Evolutionary conservation across 2,329 filamentous ascomycete genomes (phyloP).

Genomic region (Sarocladiaceae sp.): DNA sequence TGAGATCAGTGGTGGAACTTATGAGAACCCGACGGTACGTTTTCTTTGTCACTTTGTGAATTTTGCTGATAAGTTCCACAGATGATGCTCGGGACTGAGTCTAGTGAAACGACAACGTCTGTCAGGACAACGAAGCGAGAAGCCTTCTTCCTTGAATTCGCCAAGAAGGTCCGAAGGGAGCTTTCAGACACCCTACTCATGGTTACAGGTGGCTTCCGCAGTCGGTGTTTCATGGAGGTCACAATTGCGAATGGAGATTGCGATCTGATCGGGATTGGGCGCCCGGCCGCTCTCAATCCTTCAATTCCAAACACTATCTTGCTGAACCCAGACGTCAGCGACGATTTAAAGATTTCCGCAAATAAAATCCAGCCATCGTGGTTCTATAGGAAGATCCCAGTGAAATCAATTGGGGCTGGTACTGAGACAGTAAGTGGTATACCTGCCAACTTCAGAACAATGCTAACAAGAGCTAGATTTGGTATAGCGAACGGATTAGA

Average conservation of each 20-base stretch:
- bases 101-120: not conserved
- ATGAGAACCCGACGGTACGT: constrained; percentile 34
- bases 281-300: constrained; percentile 35
- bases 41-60: no score
- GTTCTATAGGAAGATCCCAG: constrained; percentile 18
- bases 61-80: no score
- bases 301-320: constrained; percentile 29
- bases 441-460: constrained; percentile 47
- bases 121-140: constrained; percentile 37
- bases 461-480: not conserved
- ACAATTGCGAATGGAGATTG: constrained; percentile 33
- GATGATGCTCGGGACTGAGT: no score
- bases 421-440: constrained; percentile 44
- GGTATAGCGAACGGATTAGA: not conserved
- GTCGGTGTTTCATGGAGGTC: constrained; percentile 34
- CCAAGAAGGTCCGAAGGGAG: constrained; percentile 41
- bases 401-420: constrained; percentile 24
- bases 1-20: constrained; percentile 62
- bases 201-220: constrained; percentile 62
- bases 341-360: constrained; percentile 10
- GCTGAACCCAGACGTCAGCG: constrained; percentile 26
- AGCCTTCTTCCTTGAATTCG: constrained; percentile 66
- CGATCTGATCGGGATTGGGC: constrained; percentile 36
- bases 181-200: constrained; percentile 44
- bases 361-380: not conserved